These are phyloP conservation scores for Arthonia radiata DNA, from an alignment of 495 filamentous ascomycete genomes.

Conservation along the genomic window DNA sequence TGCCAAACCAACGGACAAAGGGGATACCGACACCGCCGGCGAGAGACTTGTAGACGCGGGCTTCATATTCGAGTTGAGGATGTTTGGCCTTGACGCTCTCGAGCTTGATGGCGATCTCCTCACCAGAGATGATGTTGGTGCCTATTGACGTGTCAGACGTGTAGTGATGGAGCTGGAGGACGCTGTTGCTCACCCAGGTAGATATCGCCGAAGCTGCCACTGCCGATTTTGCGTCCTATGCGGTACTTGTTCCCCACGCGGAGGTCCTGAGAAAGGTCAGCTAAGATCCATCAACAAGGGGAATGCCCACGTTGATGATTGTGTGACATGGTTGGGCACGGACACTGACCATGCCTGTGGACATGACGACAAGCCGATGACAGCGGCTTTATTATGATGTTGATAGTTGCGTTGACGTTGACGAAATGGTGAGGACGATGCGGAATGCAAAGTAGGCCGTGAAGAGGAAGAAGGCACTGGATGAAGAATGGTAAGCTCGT, in stretches of 20 bases:
- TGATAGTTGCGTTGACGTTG: no score
- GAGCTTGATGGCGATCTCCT: constrained; percentile 99
- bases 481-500: no score
- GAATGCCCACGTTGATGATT: no score
- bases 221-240: constrained; percentile 98
- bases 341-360: no score
- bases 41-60: constrained; percentile 97
- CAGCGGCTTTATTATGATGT: no score
- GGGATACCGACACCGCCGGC: constrained; percentile 97
- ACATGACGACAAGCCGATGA: no score
- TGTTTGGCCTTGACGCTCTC: constrained; percentile 99
- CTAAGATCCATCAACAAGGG: no score
- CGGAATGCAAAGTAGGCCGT: no score
- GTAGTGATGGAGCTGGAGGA: neutral
- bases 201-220: constrained; percentile 95
- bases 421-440: no score
- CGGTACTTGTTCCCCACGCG: constrained; percentile 99
- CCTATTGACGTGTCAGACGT: constrained; percentile 21
- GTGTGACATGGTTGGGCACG: no score
- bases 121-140: constrained; percentile 99
- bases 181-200: constrained; percentile 62
- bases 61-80: constrained; percentile 98
- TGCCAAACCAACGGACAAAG: constrained; percentile 99
- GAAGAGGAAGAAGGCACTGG: no score
- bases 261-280: constrained; percentile 42